These are phyloP conservation scores for Aspergillus amoenus DNA, from an alignment of 2,329 filamentous ascomycete genomes.

Conservation along the genomic window DNA sequence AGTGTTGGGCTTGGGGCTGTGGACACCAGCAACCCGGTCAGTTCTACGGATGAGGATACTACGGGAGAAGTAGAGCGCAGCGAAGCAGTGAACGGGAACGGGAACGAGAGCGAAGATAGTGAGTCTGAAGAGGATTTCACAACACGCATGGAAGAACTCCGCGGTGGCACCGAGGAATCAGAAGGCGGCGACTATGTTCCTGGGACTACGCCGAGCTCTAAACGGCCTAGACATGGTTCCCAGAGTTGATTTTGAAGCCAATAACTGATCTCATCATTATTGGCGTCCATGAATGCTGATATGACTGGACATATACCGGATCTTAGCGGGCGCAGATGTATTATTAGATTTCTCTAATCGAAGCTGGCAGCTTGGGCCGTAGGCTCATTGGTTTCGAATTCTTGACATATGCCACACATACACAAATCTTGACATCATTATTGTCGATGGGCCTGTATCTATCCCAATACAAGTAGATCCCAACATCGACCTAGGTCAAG, in stretches of 20 bases:
- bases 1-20: slow-evolving; percentile 34
- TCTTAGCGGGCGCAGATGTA: neutral
- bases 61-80: slow-evolving; percentile 14
- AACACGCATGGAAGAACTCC: slow-evolving; percentile 17
- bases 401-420: neutral
- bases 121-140: slow-evolving; percentile 18
- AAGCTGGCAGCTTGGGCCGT: neutral
- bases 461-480: neutral
- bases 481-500: neutral
- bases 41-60: slow-evolving; percentile 21
- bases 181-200: slow-evolving; percentile 28
- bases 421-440: neutral
- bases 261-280: neutral
- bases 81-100: slow-evolving; percentile 11
- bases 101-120: slow-evolving; percentile 12
- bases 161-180: slow-evolving; percentile 29
- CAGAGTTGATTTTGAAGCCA: neutral
- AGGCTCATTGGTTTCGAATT: neutral
- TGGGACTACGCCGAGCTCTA: slow-evolving; percentile 13
- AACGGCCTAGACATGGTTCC: slow-evolving; percentile 18
- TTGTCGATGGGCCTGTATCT: neutral
- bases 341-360: neutral
- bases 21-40: slow-evolving; percentile 27
- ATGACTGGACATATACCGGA: neutral
- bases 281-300: neutral